Evolutionary conservation across 2,329 filamentous ascomycete species (phyloP).

Genomic region (Alternaria viburni): DNA sequence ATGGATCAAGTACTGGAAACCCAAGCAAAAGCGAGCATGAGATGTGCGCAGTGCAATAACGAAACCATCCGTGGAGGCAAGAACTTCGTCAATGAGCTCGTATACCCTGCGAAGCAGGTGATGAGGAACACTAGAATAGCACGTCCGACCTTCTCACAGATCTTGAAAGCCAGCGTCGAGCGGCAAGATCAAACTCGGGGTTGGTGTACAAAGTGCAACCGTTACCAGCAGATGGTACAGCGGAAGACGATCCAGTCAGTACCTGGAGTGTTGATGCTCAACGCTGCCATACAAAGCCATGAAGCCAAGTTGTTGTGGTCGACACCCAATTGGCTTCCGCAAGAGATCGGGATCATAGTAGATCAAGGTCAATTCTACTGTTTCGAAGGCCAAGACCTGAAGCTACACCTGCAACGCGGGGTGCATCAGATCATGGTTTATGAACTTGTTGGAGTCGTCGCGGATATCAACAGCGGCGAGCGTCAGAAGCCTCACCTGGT

Average conservation of each 20-base stretch:
- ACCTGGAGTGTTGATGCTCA: conserved; percentile 86
- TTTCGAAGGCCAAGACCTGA: conserved; percentile 90
- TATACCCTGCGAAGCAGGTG: conserved; percentile 72
- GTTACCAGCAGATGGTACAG: conserved; percentile 87
- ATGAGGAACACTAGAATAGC: conserved; percentile 63
- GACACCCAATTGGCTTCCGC: conserved; percentile 86
- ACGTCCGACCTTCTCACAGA: conserved; percentile 75
- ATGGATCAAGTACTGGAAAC: conserved; percentile 80
- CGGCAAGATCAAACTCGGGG: conserved; percentile 86
- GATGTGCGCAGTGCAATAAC: conserved; percentile 85
- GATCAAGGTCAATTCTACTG: conserved; percentile 93
- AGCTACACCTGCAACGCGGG: conserved; percentile 77
- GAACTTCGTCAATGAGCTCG: conserved; percentile 82
- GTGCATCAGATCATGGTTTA: conserved; percentile 86
- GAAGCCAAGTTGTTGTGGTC: conserved; percentile 86
- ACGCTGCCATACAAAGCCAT: conserved; percentile 74
- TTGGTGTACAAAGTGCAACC: conserved; percentile 90
- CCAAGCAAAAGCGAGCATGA: conserved; percentile 73
- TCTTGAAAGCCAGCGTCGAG: conserved; percentile 92
- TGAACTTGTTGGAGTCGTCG: conserved; percentile 86
- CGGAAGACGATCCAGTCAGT: conserved; percentile 83
- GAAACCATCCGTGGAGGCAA: conserved; percentile 82
- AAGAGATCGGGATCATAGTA: conserved; percentile 91
- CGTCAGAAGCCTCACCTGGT: conserved; percentile 90
- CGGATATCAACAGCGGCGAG: conserved; percentile 85